Base-by-base conservation (phyloP, 192 early-diverging fungal species). In the Mortierella antarctica region DNA sequence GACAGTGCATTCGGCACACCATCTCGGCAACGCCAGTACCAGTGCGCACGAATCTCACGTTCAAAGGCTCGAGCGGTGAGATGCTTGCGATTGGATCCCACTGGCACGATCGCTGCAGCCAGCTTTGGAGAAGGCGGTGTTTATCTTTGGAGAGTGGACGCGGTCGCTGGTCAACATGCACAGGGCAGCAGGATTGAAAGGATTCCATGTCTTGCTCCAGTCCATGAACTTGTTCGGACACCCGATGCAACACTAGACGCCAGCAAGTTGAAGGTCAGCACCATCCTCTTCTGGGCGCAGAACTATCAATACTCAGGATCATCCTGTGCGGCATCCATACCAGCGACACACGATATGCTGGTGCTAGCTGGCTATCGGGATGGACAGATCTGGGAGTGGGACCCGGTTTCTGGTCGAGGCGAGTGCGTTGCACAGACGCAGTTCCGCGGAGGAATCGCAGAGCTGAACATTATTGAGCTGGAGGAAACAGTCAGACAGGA, bases 331-430 rank as follows among this genome's bases (percentile, higher is more conserved):
- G 13, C 57, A 13, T 1, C 57, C 11, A 2, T 2, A 17, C 9
- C 6, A 23, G 20, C 17, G 0, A 48, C 4, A 47, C 20, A n/a
- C 18, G 55, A 23, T 4, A 15, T 41, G 1, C 2, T 17, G 1
- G 23, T 79, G 15, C 45, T 79, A 41, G 65, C 61, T 46, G 77
- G 77, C 9, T 80, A 80, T 51, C 64, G 77, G 17, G 77, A 80
- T 57, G 77, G 77, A 1, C 64, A 80, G 47, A 62, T 80, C n/a
- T 80, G 77, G 77, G 52, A 62, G 21, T 80, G 69, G 69, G 50
- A 72, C 31, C 59, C 62, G 5, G 5, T 44, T 5, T 45, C 48
- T 20, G 77, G 77, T 0, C 42, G 17, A 42, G 77, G 77, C 3
- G 13, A 41, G 7, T 63, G 53, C n/a, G 18, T 69, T 5, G 55